phyloP scores from a whole-genome alignment of 2,329 filamentous ascomycete genomes.

The Scortechinia acanthostroma region DNA sequence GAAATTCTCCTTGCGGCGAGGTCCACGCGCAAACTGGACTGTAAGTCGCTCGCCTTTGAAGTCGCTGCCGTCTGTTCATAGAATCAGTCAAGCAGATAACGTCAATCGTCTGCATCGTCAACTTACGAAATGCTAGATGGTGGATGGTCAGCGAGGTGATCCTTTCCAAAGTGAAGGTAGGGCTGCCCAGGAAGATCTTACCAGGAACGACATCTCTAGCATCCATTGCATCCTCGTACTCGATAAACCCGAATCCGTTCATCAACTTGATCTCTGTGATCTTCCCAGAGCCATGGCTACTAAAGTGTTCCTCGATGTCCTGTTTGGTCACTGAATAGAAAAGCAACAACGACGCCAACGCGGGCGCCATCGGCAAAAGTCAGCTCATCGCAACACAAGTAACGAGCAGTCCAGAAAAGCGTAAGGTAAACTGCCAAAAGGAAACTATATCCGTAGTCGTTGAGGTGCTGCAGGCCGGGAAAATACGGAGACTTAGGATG shows the following conservation, averaged over 20 bases:
- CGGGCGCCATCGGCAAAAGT: background rate
- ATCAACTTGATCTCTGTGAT: constrained; percentile 99
- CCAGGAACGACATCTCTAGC: constrained; percentile 96
- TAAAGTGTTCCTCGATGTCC: constrained; percentile 93
- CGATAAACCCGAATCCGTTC: constrained; percentile 99
- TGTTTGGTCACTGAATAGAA: constrained; percentile 77
- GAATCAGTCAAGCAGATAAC: background rate
- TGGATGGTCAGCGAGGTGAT: too few species aligned
- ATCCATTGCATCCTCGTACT: constrained; percentile 98
- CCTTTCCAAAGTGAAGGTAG: too few species aligned
- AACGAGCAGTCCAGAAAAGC: background rate
- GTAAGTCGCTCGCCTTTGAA: constrained; percentile 97
- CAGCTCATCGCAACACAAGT: too few species aligned
- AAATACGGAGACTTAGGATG: too few species aligned
- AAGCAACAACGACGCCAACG: constrained; percentile 35
- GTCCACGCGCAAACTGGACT: constrained; percentile 94
- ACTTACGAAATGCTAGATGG: background rate
- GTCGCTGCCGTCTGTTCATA: constrained; percentile 76
- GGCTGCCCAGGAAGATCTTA: constrained; percentile 43
- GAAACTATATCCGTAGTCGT: background rate
- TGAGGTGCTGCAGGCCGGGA: too few species aligned
- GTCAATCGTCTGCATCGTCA: background rate
- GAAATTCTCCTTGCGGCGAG: constrained; percentile 33
- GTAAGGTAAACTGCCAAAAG: background rate
- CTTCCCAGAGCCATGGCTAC: constrained; percentile 89